These are phyloP conservation scores for Arabis alpina DNA, from an alignment of 345 rosid genomes.

Conservation along the genomic window DNA sequence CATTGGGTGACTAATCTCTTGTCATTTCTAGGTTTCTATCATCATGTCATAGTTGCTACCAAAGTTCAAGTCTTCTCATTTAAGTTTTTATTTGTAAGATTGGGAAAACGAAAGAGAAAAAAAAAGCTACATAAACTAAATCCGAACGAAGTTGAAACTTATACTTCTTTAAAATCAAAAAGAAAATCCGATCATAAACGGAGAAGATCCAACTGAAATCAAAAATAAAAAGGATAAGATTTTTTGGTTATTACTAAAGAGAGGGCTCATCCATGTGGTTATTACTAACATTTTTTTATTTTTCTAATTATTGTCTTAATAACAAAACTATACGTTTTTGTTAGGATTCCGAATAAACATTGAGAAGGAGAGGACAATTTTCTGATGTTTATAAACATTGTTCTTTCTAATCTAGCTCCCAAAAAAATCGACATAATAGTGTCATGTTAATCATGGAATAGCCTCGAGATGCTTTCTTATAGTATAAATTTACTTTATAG, in stretches of 20 bases:
- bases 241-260: too few species aligned
- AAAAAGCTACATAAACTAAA: too few species aligned
- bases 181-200: too few species aligned
- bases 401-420: conserved; percentile 5
- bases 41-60: conserved; percentile 3
- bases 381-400: conserved; percentile 4
- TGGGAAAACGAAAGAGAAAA: too few species aligned
- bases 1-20: background rate
- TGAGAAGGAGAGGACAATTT: background rate
- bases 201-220: too few species aligned
- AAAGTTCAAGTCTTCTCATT: background rate
- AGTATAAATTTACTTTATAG: conserved; percentile 33
- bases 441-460: conserved; percentile 27
- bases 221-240: too few species aligned
- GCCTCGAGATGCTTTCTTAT: conserved; percentile 44
- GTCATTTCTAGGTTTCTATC: background rate
- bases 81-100: too few species aligned
- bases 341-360: conserved; percentile 20
- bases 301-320: background rate
- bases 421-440: conserved; percentile 22
- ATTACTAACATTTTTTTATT: background rate
- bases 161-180: too few species aligned
- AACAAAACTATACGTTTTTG: background rate
- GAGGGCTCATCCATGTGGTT: background rate
- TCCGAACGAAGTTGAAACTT: too few species aligned